Evolutionary conservation across 2,329 filamentous ascomycete genomes (phyloP), one percentile per base, ranked within the genome.

Genomic region (Xylaria sp.): DNA sequence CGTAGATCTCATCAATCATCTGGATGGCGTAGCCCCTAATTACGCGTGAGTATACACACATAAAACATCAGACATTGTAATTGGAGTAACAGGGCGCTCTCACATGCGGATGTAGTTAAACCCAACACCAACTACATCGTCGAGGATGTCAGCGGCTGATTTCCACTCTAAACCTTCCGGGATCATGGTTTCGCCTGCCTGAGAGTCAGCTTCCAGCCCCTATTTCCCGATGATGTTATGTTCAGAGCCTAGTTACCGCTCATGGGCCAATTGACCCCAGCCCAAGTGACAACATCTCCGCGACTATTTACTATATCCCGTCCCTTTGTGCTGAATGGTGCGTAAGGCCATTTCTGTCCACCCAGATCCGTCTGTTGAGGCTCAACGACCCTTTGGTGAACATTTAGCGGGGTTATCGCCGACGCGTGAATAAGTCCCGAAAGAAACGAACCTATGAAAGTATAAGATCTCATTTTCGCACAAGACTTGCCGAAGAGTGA

Each of bases 81-180:
- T 15, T 52, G 9, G 15, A 28, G 43, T 15, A 43, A 45, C 0
- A n/a, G 6, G 12, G 25, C 23, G 34, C 9, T 50, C 75, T 74
- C 57, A 78, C 72, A 88, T 80, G 23, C 86, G 83, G 28, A 88
- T 82, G n/a, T 82, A 84, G 72, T 88, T 88, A 74, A 87, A 84
- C 1, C 85, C 85, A 9, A 87, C 78, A 46, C 81, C 80, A 30
- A 81, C 83, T 58, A 86, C 80, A 72, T 82, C 80, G 48, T 82
- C 77, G 3, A 87, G 79, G 45, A 87, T 87, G 1, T 80, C 79
- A 3, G 80, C 79, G 13, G 84, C 80, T 0, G 84, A 86, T 48
- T 80, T 80, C 78, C 86, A 85, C 71, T 87, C 85, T 4, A 87
- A 78, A 10, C 85, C 86, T 73, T 88, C 86, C 0, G 85, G 85